Evolutionary conservation across 768 basidiomycete genomes (phyloP).

Genomic region (Suillus ampliporus): DNA sequence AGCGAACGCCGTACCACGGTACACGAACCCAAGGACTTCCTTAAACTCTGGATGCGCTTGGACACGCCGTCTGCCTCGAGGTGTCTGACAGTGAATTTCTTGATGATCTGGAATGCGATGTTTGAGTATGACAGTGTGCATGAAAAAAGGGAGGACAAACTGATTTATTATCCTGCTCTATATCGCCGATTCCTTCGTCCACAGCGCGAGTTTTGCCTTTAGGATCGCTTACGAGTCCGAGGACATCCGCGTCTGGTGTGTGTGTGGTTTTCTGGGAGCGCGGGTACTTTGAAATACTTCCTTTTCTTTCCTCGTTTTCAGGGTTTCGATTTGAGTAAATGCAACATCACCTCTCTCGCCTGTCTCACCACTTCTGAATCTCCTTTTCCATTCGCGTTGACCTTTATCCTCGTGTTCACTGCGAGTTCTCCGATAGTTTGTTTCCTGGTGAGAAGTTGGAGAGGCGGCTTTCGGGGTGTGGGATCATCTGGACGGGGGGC

Average conservation of each 20-base stretch:
- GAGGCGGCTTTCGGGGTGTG: slow-evolving; percentile 70
- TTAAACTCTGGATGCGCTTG: slow-evolving; percentile 46
- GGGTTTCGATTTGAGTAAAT: slow-evolving; percentile 36
- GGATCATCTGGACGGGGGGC: slow-evolving; percentile 77
- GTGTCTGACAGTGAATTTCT: slow-evolving; percentile 41
- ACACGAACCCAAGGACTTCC: slow-evolving; percentile 45
- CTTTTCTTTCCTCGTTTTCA: slow-evolving; percentile 9
- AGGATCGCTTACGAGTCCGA: slow-evolving; percentile 40
- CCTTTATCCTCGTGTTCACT: slow-evolving; percentile 29
- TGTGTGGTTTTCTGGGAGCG: slow-evolving; percentile 42
- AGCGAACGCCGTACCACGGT: slow-evolving; percentile 46
- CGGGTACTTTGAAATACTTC: slow-evolving; percentile 53
- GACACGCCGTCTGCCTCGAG: slow-evolving; percentile 38
- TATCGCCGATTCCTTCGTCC: slow-evolving; percentile 30
- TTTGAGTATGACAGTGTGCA: too few species aligned
- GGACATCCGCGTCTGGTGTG: slow-evolving; percentile 35
- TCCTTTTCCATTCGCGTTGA: slow-evolving; percentile 22
- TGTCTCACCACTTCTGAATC: slow-evolving; percentile 36
- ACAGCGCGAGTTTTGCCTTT: slow-evolving; percentile 41
- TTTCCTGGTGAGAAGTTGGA: slow-evolving; percentile 23
- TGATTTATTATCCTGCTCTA: slow-evolving; percentile 67
- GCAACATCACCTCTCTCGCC: neutral
- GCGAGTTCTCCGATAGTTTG: slow-evolving; percentile 21
- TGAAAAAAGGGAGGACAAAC: slow-evolving; percentile 50
- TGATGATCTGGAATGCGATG: slow-evolving; percentile 39